A percentile compares a stretch with the other conserved stretches of the same genome.
Evolutionary conservation across 2,329 filamentous ascomycete species (phyloP).

Genomic region (Didymella keratinophila): DNA sequence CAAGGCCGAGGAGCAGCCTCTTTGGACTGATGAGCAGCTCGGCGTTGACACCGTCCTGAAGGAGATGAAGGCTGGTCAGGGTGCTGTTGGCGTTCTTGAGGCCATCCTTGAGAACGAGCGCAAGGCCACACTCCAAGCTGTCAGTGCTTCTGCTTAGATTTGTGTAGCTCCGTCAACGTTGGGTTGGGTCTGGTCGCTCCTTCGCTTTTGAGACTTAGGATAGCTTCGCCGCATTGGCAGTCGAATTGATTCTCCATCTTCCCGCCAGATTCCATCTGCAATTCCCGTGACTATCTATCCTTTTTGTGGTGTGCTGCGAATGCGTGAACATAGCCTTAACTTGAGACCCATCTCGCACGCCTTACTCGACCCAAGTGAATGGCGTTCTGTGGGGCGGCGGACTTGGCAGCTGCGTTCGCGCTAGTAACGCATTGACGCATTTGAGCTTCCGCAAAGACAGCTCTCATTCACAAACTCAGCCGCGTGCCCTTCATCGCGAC

Average conservation of each 20-base stretch:
- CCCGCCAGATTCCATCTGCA: slow-evolving; percentile 2
- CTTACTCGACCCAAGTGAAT: slow-evolving; percentile 1
- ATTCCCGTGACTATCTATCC: background rate
- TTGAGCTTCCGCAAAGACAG: slow-evolving; percentile 26
- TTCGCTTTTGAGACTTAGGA: slow-evolving; percentile 37
- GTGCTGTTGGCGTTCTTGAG: slow-evolving; percentile 57
- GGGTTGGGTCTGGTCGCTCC: slow-evolving; percentile 42
- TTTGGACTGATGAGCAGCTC: slow-evolving; percentile 92
- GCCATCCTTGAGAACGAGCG: slow-evolving; percentile 57
- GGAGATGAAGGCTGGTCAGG: slow-evolving; percentile 62
- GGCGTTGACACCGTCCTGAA: slow-evolving; percentile 65
- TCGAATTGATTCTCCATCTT: slow-evolving; percentile 14
- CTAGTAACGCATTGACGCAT: slow-evolving; percentile 18
- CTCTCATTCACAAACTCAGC: slow-evolving; percentile 26
- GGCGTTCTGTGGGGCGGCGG: background rate
- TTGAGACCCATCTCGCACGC: background rate
- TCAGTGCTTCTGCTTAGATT: slow-evolving; percentile 52
- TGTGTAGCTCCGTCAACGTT: background rate
- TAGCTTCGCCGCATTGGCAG: slow-evolving; percentile 15
- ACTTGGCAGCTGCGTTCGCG: slow-evolving; percentile 11
- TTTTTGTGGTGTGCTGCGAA: background rate
- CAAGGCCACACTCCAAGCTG: slow-evolving; percentile 52
- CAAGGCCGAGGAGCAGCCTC: slow-evolving; percentile 68
- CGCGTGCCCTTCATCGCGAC: slow-evolving; percentile 28
- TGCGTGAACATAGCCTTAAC: background rate